Evolutionary conservation across 768 basidiomycete genomes (phyloP).

Genomic region (Tricholoma sp.): DNA sequence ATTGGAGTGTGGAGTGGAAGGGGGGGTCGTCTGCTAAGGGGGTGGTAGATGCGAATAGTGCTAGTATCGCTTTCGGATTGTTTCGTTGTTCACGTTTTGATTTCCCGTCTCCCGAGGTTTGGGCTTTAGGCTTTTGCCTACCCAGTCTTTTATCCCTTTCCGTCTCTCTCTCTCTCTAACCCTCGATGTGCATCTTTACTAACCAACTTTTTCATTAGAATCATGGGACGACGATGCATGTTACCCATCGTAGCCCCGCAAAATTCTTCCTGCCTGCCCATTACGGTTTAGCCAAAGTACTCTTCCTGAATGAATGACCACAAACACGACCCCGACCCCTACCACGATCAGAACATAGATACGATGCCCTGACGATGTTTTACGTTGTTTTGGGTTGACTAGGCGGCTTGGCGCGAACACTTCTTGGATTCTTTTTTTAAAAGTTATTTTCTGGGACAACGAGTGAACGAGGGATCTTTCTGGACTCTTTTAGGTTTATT

Average conservation of each 20-base stretch:
- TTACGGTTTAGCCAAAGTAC: no score
- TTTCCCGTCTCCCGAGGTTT: no score
- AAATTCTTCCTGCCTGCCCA: neutral
- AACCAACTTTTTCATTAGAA: slow-evolving; percentile 19
- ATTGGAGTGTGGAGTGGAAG: no score
- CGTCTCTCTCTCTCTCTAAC: neutral
- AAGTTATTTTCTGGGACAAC: neutral
- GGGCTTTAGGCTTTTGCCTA: no score
- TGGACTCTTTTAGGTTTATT: neutral
- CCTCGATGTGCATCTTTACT: neutral
- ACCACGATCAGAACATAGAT: no score
- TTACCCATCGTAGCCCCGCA: slow-evolving; percentile 29
- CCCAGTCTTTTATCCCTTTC: no score
- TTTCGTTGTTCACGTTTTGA: no score
- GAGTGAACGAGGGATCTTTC: neutral
- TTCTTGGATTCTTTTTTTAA: neutral
- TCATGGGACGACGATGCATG: slow-evolving; percentile 49
- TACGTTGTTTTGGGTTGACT: no score
- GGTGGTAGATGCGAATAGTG: no score
- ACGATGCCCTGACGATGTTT: no score
- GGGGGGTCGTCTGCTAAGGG: no score
- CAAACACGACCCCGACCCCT: neutral
- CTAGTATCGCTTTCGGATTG: no score
- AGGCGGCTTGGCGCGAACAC: neutral
- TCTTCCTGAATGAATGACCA: neutral